Evolutionary conservation across 495 filamentous ascomycete genomes (phyloP), one percentile per base, ranked within the genome.

Genomic region (Ramalina peruviana): DNA sequence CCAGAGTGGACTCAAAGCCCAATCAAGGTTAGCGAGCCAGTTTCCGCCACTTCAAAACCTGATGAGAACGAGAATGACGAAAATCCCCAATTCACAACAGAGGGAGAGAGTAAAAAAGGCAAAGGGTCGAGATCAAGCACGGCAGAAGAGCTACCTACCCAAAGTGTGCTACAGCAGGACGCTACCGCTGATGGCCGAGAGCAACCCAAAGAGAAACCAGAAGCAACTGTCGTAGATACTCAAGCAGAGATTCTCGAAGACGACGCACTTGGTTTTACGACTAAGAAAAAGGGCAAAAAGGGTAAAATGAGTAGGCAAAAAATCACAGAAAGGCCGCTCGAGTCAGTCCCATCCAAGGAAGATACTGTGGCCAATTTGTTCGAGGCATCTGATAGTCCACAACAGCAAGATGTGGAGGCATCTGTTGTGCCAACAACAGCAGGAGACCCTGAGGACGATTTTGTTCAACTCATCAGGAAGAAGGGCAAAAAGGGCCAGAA

Each of bases 71-170:
- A 25, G 3, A 4, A 25, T 4, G 6, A 25, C 23, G 3, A 25
- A 1, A 6, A 25, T 25, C 23, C 4, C 6, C 23, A 25, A 25
- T 23, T 19, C 17, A 33, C 20, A 37, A 36, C 46, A 37, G 49
- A 58, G 46, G 15, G 52, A n/a, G 46, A 62, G 15, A 48, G 48
- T 43, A 15, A 68, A 46, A 58, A 64, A 17, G 54, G 55, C 26
- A 61, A 65, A 46, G 63, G 65, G 40, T 60, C 60, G 41, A 62
- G 58, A 54, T 58, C 58, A 30, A 60, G 61, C 52, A 51, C 54
- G 27, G 61, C 65, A 43, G 44, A 52, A 13, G 36, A 53, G 9
- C 50, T 57, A 42, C 40, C 58, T 43, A 64, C 63, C 52, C 3
- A 4, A 25, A 6, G 1, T 25, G 23, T 25, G 23, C 23, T 6